Evolutionary conservation across 2,329 filamentous ascomycete species (phyloP), one percentile per base, ranked within the genome.

Genomic region (Botryotinia convoluta): DNA sequence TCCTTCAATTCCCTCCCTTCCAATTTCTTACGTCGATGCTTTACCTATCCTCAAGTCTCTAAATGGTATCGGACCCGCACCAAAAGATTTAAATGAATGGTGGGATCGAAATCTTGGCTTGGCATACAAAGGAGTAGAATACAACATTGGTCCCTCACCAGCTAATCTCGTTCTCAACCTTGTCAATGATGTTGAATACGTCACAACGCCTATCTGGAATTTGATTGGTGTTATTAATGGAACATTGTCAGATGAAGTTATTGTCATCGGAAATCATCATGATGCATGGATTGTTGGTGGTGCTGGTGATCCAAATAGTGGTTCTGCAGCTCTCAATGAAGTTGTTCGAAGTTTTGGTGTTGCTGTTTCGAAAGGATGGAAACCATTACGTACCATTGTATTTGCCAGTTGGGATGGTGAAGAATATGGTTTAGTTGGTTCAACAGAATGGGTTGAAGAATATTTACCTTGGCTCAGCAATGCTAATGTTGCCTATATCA

Each of bases 171-270:
- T 89, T 0, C 84, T 96, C 72, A 93, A 94, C 79, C 86, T 93
- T 59, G 86, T 88, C 79, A 97, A 95, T 79, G 85, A 94, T 79
- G 93, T 97, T 83, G 89, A 94, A 63, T 96, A 97, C 79, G 89
- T 90, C 22, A 95, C 88, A 1, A 96, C 92, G 0, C 92, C 93
- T 6, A 85, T 95, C 70, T 97, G 94, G 94, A 92, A 99, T 80
- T 93, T 96, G 3, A 95, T 98, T 76, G 95, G 95, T 62, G 86
- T 96, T 63, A 93, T 99, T 81, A 97, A 97, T 78, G 96, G 95
- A 16, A 92, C 92, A 0, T 89, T 96, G 51, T 90, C 94, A 78
- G 90, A 97, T 78, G 94, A 98, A 79, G 94, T 97, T 1, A 86
- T 99, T 63, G 87, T 99, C 5, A 84, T 98, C 45, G 94, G 95